These are phyloP conservation scores for Linderina pennispora DNA, from an alignment of 192 early-diverging fungal genomes.

Conservation along the genomic window DNA sequence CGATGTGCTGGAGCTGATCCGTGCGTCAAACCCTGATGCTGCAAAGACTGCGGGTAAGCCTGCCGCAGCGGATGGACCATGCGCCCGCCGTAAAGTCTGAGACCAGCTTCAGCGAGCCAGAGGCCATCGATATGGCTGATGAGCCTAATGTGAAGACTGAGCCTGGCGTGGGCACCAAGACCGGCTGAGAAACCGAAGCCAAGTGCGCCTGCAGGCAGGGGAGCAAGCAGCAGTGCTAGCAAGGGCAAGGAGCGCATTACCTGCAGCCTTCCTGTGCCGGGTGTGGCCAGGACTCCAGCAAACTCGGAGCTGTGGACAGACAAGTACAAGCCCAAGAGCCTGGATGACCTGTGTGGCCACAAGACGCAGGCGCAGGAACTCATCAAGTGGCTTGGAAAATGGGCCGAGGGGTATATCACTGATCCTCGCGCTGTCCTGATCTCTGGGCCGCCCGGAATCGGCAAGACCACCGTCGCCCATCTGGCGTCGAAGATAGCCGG, in stretches of 20 bases:
- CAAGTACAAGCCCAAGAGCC: slow-evolving; percentile 80
- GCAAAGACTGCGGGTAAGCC: background rate
- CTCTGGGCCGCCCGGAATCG: slow-evolving; percentile 95
- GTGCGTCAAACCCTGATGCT: slow-evolving; percentile 29
- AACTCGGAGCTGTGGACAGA: slow-evolving; percentile 77
- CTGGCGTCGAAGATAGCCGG: slow-evolving; percentile 75
- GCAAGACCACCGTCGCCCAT: slow-evolving; percentile 95
- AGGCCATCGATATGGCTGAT: too few species aligned
- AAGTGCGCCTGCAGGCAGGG: too few species aligned
- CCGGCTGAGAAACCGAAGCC: too few species aligned
- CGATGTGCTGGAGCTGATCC: slow-evolving; percentile 73
- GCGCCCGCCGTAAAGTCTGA: background rate
- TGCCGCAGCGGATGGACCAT: background rate
- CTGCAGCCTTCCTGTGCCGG: slow-evolving; percentile 2
- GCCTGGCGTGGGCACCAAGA: too few species aligned
- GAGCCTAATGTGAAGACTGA: too few species aligned
- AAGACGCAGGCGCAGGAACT: slow-evolving; percentile 63
- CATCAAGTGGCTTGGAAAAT: slow-evolving; percentile 66
- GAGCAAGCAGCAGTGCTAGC: too few species aligned
- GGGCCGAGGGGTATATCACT: slow-evolving; percentile 47
- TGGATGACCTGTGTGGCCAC: slow-evolving; percentile 87
- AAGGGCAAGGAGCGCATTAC: slow-evolving; percentile 7
- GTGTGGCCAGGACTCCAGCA: background rate
- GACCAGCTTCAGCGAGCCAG: too few species aligned
- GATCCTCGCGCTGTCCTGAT: slow-evolving; percentile 64